Evolutionary conservation across 164 flowering plant genomes (phyloP).

Genomic region (Stephania cephalantha): DNA sequence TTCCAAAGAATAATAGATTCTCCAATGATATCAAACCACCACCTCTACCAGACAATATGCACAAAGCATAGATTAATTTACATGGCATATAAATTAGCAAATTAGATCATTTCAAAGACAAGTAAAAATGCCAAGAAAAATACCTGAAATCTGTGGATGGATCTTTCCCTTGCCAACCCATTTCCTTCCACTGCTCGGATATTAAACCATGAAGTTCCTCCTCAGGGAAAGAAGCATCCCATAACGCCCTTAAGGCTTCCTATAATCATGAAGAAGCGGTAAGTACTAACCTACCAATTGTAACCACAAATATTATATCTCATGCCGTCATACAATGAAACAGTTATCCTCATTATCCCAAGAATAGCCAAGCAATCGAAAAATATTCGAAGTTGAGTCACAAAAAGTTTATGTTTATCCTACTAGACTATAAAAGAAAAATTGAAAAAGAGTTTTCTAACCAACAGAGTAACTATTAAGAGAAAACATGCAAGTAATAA

Average conservation of each 20-base stretch:
- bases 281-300: background rate
- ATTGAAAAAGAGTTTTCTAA: no score
- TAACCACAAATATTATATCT: background rate
- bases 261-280: conserved; percentile 20
- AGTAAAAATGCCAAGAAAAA: background rate
- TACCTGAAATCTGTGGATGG: conserved; percentile 96
- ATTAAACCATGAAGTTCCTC: conserved; percentile 70
- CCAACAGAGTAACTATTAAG: no score
- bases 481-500: no score
- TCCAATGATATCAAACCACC: conserved; percentile 96
- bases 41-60: conserved; percentile 49
- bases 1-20: conserved; percentile 77
- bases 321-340: background rate
- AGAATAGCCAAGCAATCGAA: background rate
- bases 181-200: conserved; percentile 97
- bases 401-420: no score
- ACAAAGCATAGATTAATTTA: conserved; percentile 3
- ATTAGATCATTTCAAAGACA: background rate
- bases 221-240: conserved; percentile 83
- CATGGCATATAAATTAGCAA: background rate
- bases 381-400: background rate
- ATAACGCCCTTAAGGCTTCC: conserved; percentile 74
- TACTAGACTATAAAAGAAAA: no score
- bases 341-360: background rate
- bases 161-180: conserved; percentile 99